These are phyloP conservation scores for Nyctanthes arbortristis DNA, from an alignment of 257 asterid species.

Conservation along the genomic window DNA sequence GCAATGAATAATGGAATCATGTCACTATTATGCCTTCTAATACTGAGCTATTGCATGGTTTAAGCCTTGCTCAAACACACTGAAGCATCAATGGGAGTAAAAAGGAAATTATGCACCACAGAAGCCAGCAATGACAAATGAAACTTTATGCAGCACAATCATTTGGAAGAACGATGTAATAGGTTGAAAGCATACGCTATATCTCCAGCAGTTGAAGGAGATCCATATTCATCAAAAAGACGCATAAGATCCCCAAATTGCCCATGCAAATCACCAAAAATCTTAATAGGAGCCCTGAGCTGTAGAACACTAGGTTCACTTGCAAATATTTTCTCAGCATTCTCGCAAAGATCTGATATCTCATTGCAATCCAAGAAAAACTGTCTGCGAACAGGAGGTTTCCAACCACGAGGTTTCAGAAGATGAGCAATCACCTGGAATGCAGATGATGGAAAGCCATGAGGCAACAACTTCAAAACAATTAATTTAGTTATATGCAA, in stretches of 20 bases:
- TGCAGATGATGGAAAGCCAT: constrained; percentile 10
- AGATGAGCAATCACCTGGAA: constrained; percentile 85
- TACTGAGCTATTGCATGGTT: not conserved
- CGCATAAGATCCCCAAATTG: constrained; percentile 99
- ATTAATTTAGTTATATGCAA: not conserved
- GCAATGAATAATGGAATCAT: not conserved
- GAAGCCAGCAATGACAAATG: not conserved
- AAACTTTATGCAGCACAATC: not conserved
- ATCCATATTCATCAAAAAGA: constrained; percentile 93
- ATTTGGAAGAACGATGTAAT: constrained; percentile 7
- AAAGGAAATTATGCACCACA: not conserved
- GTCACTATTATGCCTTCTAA: not conserved
- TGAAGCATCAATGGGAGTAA: not conserved
- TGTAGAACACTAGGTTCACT: constrained; percentile 92
- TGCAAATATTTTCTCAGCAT: constrained; percentile 92
- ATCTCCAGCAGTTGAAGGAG: constrained; percentile 97
- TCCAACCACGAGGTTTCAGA: constrained; percentile 98
- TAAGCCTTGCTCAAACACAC: not conserved
- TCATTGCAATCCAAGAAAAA: constrained; percentile 97
- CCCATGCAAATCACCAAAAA: constrained; percentile 98
- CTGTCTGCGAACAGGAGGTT: constrained; percentile 93
- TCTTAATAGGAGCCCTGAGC: constrained; percentile 94
- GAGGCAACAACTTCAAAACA: constrained; percentile 14
- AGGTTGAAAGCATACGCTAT: constrained; percentile 60
- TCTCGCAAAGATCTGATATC: constrained; percentile 95